Base-by-base conservation (phyloP, 75 land plant species). In the Gnetum montanum region DNA sequence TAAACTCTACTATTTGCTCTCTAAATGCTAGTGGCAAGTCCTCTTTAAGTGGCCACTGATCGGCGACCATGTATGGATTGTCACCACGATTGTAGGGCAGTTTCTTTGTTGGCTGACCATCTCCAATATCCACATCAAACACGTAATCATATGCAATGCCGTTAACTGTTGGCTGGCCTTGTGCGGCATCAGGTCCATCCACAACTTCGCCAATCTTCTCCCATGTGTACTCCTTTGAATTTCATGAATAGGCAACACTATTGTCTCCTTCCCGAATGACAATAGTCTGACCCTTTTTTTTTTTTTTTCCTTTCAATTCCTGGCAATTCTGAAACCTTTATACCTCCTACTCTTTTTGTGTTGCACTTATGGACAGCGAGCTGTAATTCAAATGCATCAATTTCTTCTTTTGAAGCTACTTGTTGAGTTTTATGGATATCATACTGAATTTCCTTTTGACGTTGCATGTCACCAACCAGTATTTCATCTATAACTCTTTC, bases 211-310 rank as follows among this genome's bases (percentile, higher is more conserved):
- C 37, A 35, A 35, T 10, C 37, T 35, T 35, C 10, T 35, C 10
- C 37, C 37, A 35, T 35, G 37, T 77, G 10, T 75, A 63, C 43
- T 89, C 85, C 33, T 45, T 71, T 34, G 60, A 20, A 61, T 86
- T 90, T 96, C 99, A 95, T 25, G 91, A 64, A 59, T 95, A 95
- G 3, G 99, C 99, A 19, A 95, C 88, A 56, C 86, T 96, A 77
- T 71, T 89, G 65, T 90, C 96, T 22, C 99, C 99, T 77, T 90
- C 99, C 57, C 99, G 70, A 3, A 95, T 66, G 49, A 90, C 59
- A 61, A 75, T 80, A 29, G 85, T 86, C 58, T 90, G 96, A 10
- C 98, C 96, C 67, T 83, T 70, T 56, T 64, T 68, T 13, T 70
- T 66, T 35, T 96, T 90, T 94, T 70, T 33, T 24, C 35, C 24